Base-by-base conservation (phyloP, 805 yeast genomes). In the Barnettozyma sp. region DNA sequence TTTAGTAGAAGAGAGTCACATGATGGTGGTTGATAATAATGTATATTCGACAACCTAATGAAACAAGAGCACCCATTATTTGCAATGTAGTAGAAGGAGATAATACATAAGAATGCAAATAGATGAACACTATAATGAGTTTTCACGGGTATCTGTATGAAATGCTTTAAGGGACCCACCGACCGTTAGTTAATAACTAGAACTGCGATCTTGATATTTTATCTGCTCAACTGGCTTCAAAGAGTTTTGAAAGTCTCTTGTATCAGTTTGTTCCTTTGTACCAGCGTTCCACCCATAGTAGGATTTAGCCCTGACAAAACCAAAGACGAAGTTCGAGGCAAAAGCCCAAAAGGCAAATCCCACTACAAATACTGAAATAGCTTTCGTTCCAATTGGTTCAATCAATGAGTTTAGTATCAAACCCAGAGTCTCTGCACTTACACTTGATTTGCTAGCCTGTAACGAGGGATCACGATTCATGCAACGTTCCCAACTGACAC, bases 381-480 rank as follows among this genome's bases (percentile, higher is more conserved):
- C 73, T 51, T 79, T 77, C 42, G 69, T 58, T 4, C 84, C 78
- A 29, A 82, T 65, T 0, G 86, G 87, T 44, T 81, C 84, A 14
- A 81, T 63, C 36, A 82, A 62, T 0, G 80, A 71, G 46, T 79
- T 78, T 9, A 80, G 45, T 12, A 81, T 60, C 33, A 72, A 58
- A 0, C 87, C 88, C 3, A 82, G 46, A 0, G 80, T 70, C 37
- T 73, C 76, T 2, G 84, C 83, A 40, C 76, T 70, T 10, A 80
- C 61, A 29, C 68, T 65, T 2, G 84, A 66, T 45, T 76, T 68
- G 4, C 78, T 75, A 1, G 67, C 62, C 22, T 58, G 55, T 7
- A 52, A 41, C 7, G 36, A 55, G 43, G 49, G 66, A 53, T 77
- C 73, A 46, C 74, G 71, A 33, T 65, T 65, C 82, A 79, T 78